Conservation (phyloP, 345 rosid species). For the Raphanus raphanistrum region DNA sequence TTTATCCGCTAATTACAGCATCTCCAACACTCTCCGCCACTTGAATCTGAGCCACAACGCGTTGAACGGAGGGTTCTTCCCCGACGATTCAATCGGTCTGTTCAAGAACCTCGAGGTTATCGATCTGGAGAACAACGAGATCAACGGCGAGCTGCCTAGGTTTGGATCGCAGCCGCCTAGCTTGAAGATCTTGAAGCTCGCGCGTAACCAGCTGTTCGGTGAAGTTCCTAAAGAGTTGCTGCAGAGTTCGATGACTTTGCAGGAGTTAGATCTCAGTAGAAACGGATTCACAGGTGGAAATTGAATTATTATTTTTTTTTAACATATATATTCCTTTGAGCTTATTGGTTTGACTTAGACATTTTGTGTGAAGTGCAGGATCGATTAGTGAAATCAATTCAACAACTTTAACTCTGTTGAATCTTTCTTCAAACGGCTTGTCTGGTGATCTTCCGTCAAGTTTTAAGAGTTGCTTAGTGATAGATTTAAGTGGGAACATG, state of each 20-base stretch:
- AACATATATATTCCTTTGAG: background rate
- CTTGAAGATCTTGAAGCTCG: conserved; percentile 57
- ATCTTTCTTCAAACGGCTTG: conserved; percentile 72
- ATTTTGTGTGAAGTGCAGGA: conserved; percentile 50
- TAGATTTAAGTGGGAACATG: conserved; percentile 79
- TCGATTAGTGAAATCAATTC: conserved; percentile 58
- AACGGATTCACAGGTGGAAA: conserved; percentile 80
- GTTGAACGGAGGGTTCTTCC: conserved; percentile 57
- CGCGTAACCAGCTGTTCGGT: conserved; percentile 68
- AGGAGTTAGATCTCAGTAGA: conserved; percentile 82
- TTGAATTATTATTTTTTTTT: background rate
- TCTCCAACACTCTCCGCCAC: conserved; percentile 63
- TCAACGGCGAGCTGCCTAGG: conserved; percentile 65
- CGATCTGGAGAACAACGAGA: conserved; percentile 57
- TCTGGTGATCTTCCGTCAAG: conserved; percentile 67
- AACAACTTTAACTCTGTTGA: conserved; percentile 59
- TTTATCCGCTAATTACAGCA: too few species aligned
- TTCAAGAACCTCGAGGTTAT: conserved; percentile 69
- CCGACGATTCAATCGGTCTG: conserved; percentile 49
- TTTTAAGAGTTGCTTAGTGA: conserved; percentile 42
- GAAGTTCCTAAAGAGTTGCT: conserved; percentile 61
- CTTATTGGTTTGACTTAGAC: conserved; percentile 30
- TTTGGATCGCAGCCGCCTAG: conserved; percentile 57
- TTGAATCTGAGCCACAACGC: conserved; percentile 71
- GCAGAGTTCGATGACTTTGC: conserved; percentile 53